These are phyloP conservation scores for Hypoxylon sp. DNA, from an alignment of 2,329 filamentous ascomycete genomes.

Conservation along the genomic window DNA sequence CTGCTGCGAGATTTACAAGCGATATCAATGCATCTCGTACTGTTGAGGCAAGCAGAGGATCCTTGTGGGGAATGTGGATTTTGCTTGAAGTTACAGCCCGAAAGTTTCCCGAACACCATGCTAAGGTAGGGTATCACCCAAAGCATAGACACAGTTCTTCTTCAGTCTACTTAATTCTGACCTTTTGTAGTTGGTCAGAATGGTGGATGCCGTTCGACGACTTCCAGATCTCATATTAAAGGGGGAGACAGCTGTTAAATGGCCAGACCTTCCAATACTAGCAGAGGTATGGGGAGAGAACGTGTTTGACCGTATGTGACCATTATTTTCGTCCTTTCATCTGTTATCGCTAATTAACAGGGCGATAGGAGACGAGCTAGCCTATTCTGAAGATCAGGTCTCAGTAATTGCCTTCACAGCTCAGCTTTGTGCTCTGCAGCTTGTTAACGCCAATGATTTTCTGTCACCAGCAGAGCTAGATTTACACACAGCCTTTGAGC, in stretches of 20 bases:
- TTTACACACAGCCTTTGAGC: conserved; percentile 26
- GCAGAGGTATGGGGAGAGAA: too few relatives aligned
- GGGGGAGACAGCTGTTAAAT: too few relatives aligned
- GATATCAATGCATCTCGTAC: conserved; percentile 22
- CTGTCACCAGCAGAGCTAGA: conserved; percentile 17
- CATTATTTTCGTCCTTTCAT: not conserved
- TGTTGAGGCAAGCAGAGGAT: not conserved
- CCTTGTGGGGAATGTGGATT: conserved; percentile 27
- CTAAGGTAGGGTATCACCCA: conserved; percentile 15
- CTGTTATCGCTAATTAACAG: conserved; percentile 2
- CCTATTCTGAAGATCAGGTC: conserved; percentile 27
- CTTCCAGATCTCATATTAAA: too few relatives aligned
- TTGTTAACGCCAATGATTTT: conserved; percentile 33
- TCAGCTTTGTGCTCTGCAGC: conserved; percentile 13
- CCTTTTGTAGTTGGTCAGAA: conserved; percentile 21
- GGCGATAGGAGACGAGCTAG: conserved; percentile 15
- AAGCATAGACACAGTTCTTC: not conserved
- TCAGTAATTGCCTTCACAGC: conserved; percentile 28
- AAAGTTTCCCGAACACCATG: conserved; percentile 36
- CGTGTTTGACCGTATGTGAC: too few relatives aligned
- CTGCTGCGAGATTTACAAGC: conserved; percentile 25
- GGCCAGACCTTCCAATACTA: too few relatives aligned
- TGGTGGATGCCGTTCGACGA: too few relatives aligned
- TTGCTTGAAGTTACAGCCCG: conserved; percentile 25
- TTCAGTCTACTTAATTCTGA: not conserved